Evolutionary conservation across 1,284 basidiomycete genomes (phyloP).

Genomic region (Polyporus tsugae): DNA sequence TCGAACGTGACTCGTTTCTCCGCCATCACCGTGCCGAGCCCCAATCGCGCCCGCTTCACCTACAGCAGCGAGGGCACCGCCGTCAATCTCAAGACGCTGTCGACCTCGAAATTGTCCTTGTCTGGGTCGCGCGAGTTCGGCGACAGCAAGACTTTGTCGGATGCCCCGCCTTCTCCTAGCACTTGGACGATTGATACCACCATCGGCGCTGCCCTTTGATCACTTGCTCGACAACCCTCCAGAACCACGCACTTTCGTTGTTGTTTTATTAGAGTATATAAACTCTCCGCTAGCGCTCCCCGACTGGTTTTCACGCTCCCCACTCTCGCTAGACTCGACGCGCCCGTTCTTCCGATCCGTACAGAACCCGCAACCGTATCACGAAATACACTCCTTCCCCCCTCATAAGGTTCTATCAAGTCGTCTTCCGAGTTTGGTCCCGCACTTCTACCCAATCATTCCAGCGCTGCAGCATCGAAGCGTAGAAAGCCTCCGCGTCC

Average conservation of each 20-base stretch:
- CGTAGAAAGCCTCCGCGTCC: conserved; percentile 18
- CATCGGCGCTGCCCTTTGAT: neutral
- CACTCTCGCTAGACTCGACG: neutral
- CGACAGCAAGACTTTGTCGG: neutral
- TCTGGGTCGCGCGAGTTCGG: neutral
- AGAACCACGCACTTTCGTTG: neutral
- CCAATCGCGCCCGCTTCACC: neutral
- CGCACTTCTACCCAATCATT: conserved; percentile 10
- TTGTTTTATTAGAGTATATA: neutral
- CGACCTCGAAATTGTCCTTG: neutral
- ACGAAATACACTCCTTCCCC: neutral
- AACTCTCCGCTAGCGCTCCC: neutral
- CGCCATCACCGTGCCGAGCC: neutral
- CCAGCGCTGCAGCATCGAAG: conserved; percentile 15
- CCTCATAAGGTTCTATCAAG: neutral
- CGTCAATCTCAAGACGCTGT: neutral
- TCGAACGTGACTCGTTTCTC: neutral
- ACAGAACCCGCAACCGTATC: neutral
- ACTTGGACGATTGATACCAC: neutral
- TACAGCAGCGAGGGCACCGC: neutral
- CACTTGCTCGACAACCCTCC: neutral
- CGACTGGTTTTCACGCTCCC: neutral
- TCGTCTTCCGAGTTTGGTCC: neutral
- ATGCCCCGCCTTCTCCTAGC: neutral
- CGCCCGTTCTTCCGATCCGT: neutral